Conservation (phyloP, 2,329 filamentous ascomycete species). For the Aspergillus fijiensis region DNA sequence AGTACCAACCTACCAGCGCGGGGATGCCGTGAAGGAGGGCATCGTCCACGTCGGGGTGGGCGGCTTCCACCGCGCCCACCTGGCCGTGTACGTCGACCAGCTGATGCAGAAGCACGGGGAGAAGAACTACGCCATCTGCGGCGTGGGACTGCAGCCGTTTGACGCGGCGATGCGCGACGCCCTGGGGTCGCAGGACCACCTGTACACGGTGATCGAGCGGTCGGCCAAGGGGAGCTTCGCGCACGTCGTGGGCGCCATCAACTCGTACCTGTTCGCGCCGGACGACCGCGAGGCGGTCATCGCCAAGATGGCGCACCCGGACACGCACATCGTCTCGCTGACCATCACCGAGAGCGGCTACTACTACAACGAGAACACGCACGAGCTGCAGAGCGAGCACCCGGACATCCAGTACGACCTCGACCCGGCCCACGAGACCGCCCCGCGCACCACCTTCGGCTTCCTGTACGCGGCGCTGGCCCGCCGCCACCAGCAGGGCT, state of each 20-base stretch:
- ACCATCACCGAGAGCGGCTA: constrained; percentile 59
- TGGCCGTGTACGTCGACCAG: constrained; percentile 54
- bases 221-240: constrained; percentile 52
- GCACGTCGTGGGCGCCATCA: constrained; percentile 54
- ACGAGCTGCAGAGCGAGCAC: constrained; percentile 51
- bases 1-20: constrained; percentile 48
- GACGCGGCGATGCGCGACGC: constrained; percentile 55
- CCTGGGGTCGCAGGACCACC: constrained; percentile 49
- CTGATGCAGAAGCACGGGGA: constrained; percentile 50
- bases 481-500: constrained; percentile 47
- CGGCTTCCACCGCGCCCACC: constrained; percentile 56
- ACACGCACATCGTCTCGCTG: constrained; percentile 56
- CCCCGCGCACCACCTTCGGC: constrained; percentile 52
- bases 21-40: constrained; percentile 50
- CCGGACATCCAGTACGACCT: constrained; percentile 53
- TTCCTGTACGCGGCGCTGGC: constrained; percentile 55
- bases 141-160: constrained; percentile 53
- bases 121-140: constrained; percentile 53
- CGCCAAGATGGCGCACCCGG: constrained; percentile 56
- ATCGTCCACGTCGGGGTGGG: constrained; percentile 57
- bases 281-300: constrained; percentile 54
- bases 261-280: constrained; percentile 53
- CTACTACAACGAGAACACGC: constrained; percentile 60
- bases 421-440: constrained; percentile 41
- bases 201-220: constrained; percentile 58